Base-by-base conservation (phyloP, 345 rosid species). In the Melaleuca quinquenervia region DNA sequence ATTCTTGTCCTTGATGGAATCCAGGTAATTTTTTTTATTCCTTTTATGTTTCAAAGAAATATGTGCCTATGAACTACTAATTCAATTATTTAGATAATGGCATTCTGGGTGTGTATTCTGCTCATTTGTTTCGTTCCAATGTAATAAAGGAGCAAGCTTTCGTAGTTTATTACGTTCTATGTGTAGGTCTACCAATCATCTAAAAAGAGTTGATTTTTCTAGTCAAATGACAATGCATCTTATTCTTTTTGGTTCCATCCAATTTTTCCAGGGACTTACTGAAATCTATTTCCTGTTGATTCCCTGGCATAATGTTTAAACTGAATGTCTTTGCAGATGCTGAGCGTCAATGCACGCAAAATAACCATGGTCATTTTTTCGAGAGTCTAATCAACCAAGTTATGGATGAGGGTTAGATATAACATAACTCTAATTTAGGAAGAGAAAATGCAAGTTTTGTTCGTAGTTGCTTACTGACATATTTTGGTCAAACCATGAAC, bases 1-100 rank as follows among this genome's bases (percentile, higher is more conserved):
- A 92, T 97, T 87, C 93, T 96, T 52, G 98, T 95, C 86, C 96
- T 97, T 14, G 99, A 97, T 82, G 92, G 93, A 82, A 94, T 96
- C 82, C 98, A 96, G 98, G 99, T 94, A 83, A 85, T 18, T 45
- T n/a, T 85, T 52, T 56, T 58, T 6, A 36, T 62, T 54, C 26
- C 74, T 36, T n/a, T 44, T 84, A 36, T 6, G 49, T 15, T 78
- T 87, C 36, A 32, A 48, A 15, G 45, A 32, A 22, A 27, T 78
- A 41, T 10, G 49, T 14, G 49, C 48, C 27, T 55, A 18, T 7
- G 26, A 50, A 18, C 5, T 27, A 41, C 60, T 11, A 78, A 49
- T 50, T 82, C 26, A 18, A 16, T 82, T 12, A 29, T 82, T 5
- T 14, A 29, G 22, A 82, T 29, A 50, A n/a, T 52, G 56, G 41